phyloP scores from a whole-genome alignment of 2,329 filamentous ascomycete genomes.

The Nigrospora oryzae region DNA sequence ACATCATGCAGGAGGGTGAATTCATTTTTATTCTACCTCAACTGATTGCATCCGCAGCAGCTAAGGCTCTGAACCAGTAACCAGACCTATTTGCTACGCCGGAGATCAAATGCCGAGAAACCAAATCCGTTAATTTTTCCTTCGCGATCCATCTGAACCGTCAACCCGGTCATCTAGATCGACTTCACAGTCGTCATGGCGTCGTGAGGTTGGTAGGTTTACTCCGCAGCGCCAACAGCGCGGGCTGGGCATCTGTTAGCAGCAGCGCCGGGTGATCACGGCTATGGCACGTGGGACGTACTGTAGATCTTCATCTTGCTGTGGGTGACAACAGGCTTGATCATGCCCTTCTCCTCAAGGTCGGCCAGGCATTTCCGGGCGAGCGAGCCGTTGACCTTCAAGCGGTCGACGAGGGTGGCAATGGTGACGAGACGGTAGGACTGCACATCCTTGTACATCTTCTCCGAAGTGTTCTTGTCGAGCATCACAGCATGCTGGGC shows the following conservation, averaged over 20 bases:
- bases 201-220: constrained; percentile 21
- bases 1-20: not conserved
- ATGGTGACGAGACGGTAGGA: constrained; percentile 99
- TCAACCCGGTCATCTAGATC: constrained; percentile 14
- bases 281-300: constrained; percentile 27
- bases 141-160: constrained; percentile 18
- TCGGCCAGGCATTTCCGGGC: constrained; percentile 84
- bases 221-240: constrained; percentile 23
- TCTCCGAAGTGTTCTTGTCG: constrained; percentile 95
- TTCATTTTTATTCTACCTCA: constrained; percentile 3
- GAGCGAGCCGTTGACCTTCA: constrained; percentile 99
- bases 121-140: constrained; percentile 18
- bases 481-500: constrained; percentile 98
- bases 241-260: constrained; percentile 15
- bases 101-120: constrained; percentile 24
- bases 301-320: constrained; percentile 99
- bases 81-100: constrained; percentile 24
- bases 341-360: constrained; percentile 95
- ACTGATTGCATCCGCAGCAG: constrained; percentile 12
- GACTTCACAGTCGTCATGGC: constrained; percentile 20
- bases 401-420: constrained; percentile 94
- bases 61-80: constrained; percentile 19
- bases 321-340: constrained; percentile 96
- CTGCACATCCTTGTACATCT: constrained; percentile 99
- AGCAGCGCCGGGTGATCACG: not conserved